A percentile compares a stretch with the other conserved stretches of the same genome.
Evolutionary conservation across 2,329 filamentous ascomycete genomes (phyloP).

Genomic region (Pleurostoma richardsiae): DNA sequence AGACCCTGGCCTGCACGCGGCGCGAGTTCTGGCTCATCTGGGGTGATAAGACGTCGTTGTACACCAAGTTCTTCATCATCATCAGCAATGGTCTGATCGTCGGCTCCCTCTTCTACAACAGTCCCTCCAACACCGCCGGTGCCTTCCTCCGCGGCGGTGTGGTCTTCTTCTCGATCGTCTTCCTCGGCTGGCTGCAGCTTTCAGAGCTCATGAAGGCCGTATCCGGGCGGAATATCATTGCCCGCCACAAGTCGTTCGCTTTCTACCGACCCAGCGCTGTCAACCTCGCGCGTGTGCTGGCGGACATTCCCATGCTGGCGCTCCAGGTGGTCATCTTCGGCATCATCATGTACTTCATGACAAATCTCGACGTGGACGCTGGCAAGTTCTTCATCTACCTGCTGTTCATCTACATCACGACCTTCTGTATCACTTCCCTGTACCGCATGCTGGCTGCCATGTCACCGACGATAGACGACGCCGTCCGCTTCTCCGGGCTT

Average conservation of each 20-base stretch:
- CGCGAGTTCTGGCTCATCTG: slow-evolving; percentile 75
- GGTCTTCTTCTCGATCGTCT: slow-evolving; percentile 48
- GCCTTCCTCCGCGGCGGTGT: slow-evolving; percentile 53
- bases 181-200: slow-evolving; percentile 62
- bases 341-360: slow-evolving; percentile 72
- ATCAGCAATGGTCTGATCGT: slow-evolving; percentile 70
- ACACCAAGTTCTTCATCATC: slow-evolving; percentile 77
- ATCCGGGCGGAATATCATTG: slow-evolving; percentile 58
- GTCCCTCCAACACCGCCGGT: slow-evolving; percentile 52
- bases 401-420: slow-evolving; percentile 54
- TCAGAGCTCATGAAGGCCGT: slow-evolving; percentile 76
- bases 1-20: slow-evolving; percentile 63
- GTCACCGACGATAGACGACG: slow-evolving; percentile 57
- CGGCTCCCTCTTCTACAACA: slow-evolving; percentile 72
- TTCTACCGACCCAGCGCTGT: slow-evolving; percentile 52
- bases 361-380: slow-evolving; percentile 59
- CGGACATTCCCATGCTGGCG: slow-evolving; percentile 59
- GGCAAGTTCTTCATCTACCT: slow-evolving; percentile 64
- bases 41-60: slow-evolving; percentile 69
- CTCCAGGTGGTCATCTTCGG: slow-evolving; percentile 64
- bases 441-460: slow-evolving; percentile 55
- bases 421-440: slow-evolving; percentile 51
- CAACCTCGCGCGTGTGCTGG: slow-evolving; percentile 49
- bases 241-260: slow-evolving; percentile 40
- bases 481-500: slow-evolving; percentile 52